Evolutionary conservation across 208 protist species (phyloP).

Genomic region (Trypanosoma rangeli): DNA sequence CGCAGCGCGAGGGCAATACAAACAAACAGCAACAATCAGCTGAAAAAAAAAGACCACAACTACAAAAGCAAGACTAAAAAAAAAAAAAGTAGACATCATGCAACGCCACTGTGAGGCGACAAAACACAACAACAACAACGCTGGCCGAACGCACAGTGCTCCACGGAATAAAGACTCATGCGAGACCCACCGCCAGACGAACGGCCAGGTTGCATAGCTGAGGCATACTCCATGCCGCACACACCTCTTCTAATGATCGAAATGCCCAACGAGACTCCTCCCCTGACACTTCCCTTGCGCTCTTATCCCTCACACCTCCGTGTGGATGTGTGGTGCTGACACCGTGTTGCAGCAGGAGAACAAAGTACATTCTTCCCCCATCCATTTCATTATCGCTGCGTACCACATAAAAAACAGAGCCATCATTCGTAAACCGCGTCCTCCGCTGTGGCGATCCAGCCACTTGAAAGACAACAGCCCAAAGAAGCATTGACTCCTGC

Average conservation of each 20-base stretch:
- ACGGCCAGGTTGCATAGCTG: conserved; percentile 60
- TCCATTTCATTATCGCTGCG: conserved; percentile 62
- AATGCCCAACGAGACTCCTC: conserved; percentile 49
- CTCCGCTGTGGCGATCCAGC: conserved; percentile 31
- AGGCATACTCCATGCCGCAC: conserved; percentile 57
- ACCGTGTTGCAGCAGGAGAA: conserved; percentile 43
- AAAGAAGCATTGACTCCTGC: conserved; percentile 47
- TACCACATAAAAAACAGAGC: conserved; percentile 57
- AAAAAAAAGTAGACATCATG: background rate
- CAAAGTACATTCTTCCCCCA: conserved; percentile 73
- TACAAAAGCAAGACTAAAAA: background rate
- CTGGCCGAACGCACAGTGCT: background rate
- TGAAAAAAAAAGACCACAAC: background rate
- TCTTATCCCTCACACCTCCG: background rate
- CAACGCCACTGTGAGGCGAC: background rate
- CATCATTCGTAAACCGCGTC: conserved; percentile 37
- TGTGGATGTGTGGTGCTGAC: background rate
- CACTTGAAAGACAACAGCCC: conserved; percentile 61
- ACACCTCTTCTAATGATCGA: conserved; percentile 46
- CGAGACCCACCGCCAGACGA: conserved; percentile 32
- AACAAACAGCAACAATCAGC: conserved; percentile 1
- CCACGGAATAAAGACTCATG: background rate
- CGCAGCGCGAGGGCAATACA: background rate
- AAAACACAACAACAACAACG: background rate
- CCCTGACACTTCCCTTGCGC: background rate